phyloP scores from a whole-genome alignment of 176 grass and related monocot species.

The Musa troglodytarum region DNA sequence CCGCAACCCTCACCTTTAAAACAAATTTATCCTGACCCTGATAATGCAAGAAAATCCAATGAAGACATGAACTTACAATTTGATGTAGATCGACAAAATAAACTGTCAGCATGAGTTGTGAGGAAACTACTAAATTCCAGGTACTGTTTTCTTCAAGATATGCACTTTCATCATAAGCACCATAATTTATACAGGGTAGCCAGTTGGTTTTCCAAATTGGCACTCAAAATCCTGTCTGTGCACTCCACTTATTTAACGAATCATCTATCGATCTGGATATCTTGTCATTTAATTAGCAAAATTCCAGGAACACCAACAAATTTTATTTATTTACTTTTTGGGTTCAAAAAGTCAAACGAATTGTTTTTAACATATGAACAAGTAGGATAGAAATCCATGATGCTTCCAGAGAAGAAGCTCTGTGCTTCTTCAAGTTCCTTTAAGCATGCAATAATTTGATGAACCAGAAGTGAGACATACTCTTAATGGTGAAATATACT shows the following conservation, averaged over 20 bases:
- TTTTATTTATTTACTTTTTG: too few relatives aligned
- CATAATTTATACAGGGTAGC: background rate
- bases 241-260: background rate
- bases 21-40: slow-evolving; percentile 78
- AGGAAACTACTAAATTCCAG: too few relatives aligned
- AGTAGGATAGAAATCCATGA: background rate
- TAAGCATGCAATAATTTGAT: background rate
- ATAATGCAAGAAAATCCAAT: slow-evolving; percentile 21
- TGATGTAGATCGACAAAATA: background rate
- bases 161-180: too few relatives aligned
- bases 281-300: background rate
- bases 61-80: slow-evolving; percentile 8
- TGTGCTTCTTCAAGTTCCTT: slow-evolving; percentile 7
- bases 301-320: background rate
- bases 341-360: too few relatives aligned
- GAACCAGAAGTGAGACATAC: slow-evolving; percentile 29
- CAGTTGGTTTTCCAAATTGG: background rate
- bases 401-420: background rate
- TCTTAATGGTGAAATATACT: slow-evolving; percentile 71
- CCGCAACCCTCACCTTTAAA: slow-evolving; percentile 54
- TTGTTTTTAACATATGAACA: too few relatives aligned
- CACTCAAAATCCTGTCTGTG: background rate
- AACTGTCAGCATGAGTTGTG: background rate
- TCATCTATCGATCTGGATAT: background rate
- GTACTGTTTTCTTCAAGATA: too few relatives aligned